Conservation (phyloP, 2,329 filamentous ascomycete species). For the Myriosclerotinia curreyana region DNA sequence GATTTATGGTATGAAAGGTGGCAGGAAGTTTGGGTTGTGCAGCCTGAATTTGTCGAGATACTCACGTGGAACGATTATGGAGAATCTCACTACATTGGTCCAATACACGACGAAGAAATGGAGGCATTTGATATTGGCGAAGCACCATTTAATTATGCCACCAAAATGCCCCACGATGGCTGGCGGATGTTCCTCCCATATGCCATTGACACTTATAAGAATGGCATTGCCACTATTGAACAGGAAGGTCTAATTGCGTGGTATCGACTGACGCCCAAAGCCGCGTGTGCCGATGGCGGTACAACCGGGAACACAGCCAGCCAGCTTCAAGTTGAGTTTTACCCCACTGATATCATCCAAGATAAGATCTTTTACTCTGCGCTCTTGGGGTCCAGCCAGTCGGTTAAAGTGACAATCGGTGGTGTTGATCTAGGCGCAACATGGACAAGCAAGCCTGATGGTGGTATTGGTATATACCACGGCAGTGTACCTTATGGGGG, state of each 20-base stretch:
- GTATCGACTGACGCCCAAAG: too few relatives aligned
- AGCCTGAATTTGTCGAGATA: constrained; percentile 3
- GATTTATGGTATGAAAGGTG: neutral
- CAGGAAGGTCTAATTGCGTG: too few relatives aligned
- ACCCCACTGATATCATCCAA: neutral
- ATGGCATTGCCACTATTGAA: too few relatives aligned
- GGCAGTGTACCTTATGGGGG: neutral
- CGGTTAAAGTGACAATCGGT: neutral
- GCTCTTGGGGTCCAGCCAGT: neutral
- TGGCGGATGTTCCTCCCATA: too few relatives aligned
- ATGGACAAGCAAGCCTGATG: neutral
- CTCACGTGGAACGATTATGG: neutral
- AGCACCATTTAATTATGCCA: too few relatives aligned
- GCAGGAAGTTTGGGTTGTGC: neutral
- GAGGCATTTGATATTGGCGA: too few relatives aligned
- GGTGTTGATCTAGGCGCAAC: neutral
- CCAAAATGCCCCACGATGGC: too few relatives aligned
- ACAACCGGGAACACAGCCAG: neutral
- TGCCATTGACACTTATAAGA: too few relatives aligned
- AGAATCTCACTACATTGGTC: constrained; percentile 1
- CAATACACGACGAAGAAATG: neutral
- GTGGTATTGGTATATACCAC: neutral
- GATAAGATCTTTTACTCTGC: neutral
- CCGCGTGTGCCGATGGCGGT: too few relatives aligned
- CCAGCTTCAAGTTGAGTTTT: neutral